Conservation (phyloP, 495 filamentous ascomycete genomes). For the Lophiostoma macrostomum region DNA sequence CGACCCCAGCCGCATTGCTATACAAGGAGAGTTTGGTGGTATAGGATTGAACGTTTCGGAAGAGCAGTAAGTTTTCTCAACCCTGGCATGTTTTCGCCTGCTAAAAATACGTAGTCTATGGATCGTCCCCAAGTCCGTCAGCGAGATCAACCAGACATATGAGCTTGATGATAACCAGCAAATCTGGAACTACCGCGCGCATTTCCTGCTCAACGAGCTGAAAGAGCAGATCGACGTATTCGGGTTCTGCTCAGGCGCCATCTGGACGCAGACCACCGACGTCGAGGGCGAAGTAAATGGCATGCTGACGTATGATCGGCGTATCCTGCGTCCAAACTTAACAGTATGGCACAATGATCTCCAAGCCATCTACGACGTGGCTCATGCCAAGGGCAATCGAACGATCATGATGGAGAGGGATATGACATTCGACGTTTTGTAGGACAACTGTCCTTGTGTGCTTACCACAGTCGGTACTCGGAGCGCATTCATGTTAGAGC, state of each 20-base stretch:
- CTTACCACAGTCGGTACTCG: too few species aligned
- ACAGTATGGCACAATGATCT: conserved; percentile 61
- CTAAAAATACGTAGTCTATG: conserved; percentile 50
- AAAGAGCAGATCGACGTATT: conserved; percentile 55
- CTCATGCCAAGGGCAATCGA: conserved; percentile 26
- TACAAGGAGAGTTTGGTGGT: conserved; percentile 69
- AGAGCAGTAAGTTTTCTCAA: conserved; percentile 43
- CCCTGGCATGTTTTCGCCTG: neutral
- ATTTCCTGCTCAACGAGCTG: conserved; percentile 52
- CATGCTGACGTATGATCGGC: conserved; percentile 63
- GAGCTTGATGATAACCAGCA: conserved; percentile 57
- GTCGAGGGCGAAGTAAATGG: conserved; percentile 75
- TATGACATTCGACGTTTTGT: neutral
- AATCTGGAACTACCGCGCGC: conserved; percentile 63
- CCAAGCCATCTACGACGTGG: conserved; percentile 56
- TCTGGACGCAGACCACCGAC: conserved; percentile 68
- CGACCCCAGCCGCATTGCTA: conserved; percentile 57
- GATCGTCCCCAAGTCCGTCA: conserved; percentile 56
- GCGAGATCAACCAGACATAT: conserved; percentile 62
- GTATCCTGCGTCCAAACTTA: conserved; percentile 51
- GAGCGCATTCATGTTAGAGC: too few species aligned
- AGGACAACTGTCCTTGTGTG: neutral
- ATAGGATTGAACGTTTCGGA: conserved; percentile 59
- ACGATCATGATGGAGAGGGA: conserved; percentile 14
- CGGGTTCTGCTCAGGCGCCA: conserved; percentile 57